A percentile compares a stretch with the other conserved stretches of the same genome.
Conservation (phyloP, 2,329 filamentous ascomycete species). For the Thielaviopsis populi region DNA sequence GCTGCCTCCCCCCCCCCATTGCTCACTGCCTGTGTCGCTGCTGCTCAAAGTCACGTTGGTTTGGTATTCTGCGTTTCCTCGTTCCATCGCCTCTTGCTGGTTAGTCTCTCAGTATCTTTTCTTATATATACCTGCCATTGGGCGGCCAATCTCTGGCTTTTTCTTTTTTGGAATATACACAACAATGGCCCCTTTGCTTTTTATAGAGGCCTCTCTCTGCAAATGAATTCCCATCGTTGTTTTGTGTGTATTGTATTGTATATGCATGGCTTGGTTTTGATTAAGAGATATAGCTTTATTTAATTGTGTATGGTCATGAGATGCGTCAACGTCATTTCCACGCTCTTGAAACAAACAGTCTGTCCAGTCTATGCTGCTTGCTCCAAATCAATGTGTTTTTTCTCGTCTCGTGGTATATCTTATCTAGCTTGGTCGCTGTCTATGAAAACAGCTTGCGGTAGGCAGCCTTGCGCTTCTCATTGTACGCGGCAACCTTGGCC, state of each 20-base stretch:
- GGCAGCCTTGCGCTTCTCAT: constrained; percentile 79
- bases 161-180: neutral
- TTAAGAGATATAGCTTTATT: neutral
- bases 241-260: too few species aligned
- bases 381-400: too few species aligned
- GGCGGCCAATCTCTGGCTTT: neutral
- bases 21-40: neutral
- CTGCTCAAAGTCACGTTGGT: constrained; percentile 1
- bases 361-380: neutral
- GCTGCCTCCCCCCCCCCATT: too few species aligned
- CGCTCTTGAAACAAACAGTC: neutral
- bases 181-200: too few species aligned
- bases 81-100: neutral
- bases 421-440: neutral
- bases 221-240: too few species aligned
- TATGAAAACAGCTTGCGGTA: constrained; percentile 76
- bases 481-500: constrained; percentile 54
- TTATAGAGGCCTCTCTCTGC: too few species aligned
- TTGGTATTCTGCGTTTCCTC: neutral
- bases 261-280: neutral
- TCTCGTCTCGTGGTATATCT: constrained; percentile 16
- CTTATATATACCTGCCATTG: neutral
- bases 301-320: neutral
- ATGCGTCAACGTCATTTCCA: neutral
- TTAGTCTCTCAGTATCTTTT: neutral